Percentiles rank a stretch among this genome's conserved stretches.
Evolutionary conservation across 768 basidiomycete genomes (phyloP).

Genomic region (Podaxis sp.): DNA sequence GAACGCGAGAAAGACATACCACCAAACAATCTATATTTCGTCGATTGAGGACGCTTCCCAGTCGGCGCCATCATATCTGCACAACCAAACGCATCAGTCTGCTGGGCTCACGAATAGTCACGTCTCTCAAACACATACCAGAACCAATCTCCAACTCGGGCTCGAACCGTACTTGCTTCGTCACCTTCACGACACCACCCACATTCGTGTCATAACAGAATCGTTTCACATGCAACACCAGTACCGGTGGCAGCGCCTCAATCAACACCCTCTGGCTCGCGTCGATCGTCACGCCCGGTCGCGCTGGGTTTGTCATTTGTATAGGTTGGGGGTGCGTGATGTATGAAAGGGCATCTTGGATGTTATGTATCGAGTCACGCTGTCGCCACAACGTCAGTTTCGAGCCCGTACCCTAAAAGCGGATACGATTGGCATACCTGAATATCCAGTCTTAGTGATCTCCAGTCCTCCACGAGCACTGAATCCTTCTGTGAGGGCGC

Average conservation of each 20-base stretch:
- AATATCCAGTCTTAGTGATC: conserved; percentile 84
- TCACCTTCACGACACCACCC: conserved; percentile 80
- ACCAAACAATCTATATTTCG: conserved; percentile 79
- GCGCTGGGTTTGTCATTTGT: conserved; percentile 58
- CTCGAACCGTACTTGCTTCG: conserved; percentile 75
- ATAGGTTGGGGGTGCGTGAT: conserved; percentile 80
- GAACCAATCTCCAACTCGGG: conserved; percentile 72
- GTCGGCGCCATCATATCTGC: conserved; percentile 60
- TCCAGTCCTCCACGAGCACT: conserved; percentile 88
- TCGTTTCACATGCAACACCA: conserved; percentile 87
- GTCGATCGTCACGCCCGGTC: conserved; percentile 58
- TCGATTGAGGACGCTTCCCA: conserved; percentile 36
- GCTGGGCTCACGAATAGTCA: neutral
- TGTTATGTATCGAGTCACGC: conserved; percentile 69
- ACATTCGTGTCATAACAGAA: conserved; percentile 80
- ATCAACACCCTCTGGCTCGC: conserved; percentile 63
- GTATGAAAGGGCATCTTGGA: conserved; percentile 78
- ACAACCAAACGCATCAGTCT: neutral
- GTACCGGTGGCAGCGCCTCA: conserved; percentile 76
- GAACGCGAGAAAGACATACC: conserved; percentile 38
- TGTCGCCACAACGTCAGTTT: conserved; percentile 21
- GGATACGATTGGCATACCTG: conserved; percentile 43
- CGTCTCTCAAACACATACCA: conserved; percentile 35
- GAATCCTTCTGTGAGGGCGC: conserved; percentile 83
- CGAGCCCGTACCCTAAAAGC: neutral